These are phyloP conservation scores for Cornus suecica DNA, from an alignment of 148 eudicot genomes.

Conservation along the genomic window DNA sequence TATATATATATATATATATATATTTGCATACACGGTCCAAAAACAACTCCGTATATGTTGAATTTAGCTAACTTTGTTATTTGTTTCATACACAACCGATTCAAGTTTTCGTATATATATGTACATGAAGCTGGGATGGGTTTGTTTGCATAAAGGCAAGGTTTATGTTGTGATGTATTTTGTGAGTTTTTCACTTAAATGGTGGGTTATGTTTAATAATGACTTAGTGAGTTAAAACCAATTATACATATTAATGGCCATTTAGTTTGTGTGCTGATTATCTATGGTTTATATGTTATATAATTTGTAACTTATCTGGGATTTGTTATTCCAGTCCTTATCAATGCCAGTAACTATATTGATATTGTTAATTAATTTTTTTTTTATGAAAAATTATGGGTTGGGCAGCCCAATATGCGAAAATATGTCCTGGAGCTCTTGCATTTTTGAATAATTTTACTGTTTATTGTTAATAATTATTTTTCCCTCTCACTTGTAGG, in stretches of 20 bases:
- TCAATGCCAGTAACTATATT: not conserved
- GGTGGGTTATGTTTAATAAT: not conserved
- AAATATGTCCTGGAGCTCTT: not conserved
- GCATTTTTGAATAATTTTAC: not conserved
- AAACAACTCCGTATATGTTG: not conserved
- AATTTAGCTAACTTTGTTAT: not conserved
- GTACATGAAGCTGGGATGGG: not conserved
- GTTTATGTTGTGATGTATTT: not conserved
- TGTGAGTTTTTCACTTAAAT: not conserved
- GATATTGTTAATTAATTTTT: not conserved
- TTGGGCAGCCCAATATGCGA: not conserved
- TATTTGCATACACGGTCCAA: too few species aligned
- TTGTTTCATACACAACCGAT: not conserved
- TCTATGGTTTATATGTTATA: not conserved
- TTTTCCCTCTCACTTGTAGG: not conserved
- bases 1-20: too few species aligned
- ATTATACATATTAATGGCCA: too few species aligned
- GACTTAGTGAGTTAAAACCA: not conserved
- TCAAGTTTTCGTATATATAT: not conserved
- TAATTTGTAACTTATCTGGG: not conserved
- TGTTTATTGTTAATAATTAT: not conserved
- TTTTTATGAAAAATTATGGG: not conserved
- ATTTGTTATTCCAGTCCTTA: not conserved
- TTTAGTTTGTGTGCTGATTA: too few species aligned
- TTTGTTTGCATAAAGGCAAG: not conserved